Evolutionary conservation across 1,284 basidiomycete species (phyloP).

Genomic region (Ceratobasidium sp.): DNA sequence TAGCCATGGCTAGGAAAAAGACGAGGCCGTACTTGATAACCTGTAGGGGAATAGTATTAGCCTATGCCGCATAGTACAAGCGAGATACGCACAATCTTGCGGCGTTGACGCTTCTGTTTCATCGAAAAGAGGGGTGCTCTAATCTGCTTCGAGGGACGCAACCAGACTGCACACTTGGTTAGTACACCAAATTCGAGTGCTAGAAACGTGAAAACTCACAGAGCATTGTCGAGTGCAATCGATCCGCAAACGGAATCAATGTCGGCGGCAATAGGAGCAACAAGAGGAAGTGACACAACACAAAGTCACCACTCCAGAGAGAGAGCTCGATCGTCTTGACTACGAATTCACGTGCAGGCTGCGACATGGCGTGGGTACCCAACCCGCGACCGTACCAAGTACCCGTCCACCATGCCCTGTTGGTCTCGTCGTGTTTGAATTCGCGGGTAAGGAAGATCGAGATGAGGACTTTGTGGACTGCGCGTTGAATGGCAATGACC

Average conservation of each 20-base stretch:
- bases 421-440: slow-evolving; percentile 98
- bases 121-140: slow-evolving; percentile 91
- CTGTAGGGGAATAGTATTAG: slow-evolving; percentile 73
- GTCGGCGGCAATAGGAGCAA: slow-evolving; percentile 81
- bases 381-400: slow-evolving; percentile 94
- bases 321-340: slow-evolving; percentile 98
- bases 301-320: slow-evolving; percentile 87
- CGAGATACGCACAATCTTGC: slow-evolving; percentile 73
- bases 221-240: slow-evolving; percentile 76
- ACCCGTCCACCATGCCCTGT: slow-evolving; percentile 97
- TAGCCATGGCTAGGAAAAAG: slow-evolving; percentile 75
- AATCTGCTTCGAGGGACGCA: slow-evolving; percentile 88
- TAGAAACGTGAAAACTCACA: slow-evolving; percentile 38
- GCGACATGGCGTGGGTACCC: slow-evolving; percentile 86
- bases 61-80: slow-evolving; percentile 73
- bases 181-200: not conserved
- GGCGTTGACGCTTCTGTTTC: slow-evolving; percentile 84
- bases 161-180: slow-evolving; percentile 65
- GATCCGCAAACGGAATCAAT: slow-evolving; percentile 86
- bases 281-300: slow-evolving; percentile 69
- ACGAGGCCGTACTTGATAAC: slow-evolving; percentile 74
- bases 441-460: slow-evolving; percentile 91
- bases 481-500: slow-evolving; percentile 86
- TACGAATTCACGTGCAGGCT: slow-evolving; percentile 92
- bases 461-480: slow-evolving; percentile 90